Evolutionary conservation across 2,329 filamentous ascomycete species (phyloP), one percentile per base, ranked within the genome.

Genomic region (Aspergillus caelatus): DNA sequence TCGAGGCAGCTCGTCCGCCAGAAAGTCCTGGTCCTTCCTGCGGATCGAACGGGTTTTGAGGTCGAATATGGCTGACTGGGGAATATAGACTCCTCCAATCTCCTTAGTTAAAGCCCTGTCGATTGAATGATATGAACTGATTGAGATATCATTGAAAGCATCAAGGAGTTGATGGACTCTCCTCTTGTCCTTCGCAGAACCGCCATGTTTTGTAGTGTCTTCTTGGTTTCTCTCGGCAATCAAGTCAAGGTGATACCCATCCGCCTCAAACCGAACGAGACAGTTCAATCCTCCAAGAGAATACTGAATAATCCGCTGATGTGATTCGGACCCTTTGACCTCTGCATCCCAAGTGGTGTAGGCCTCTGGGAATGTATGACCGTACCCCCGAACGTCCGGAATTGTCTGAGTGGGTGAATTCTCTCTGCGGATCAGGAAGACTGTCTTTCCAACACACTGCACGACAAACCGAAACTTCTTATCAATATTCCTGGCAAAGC

Each of bases 321-420:
- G 87, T 0, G 86, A 87, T 1, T 75, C 77, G 0, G 88, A 91
- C 0, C 81, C 79, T 53, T 79, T 81, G 0, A 87, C 83, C 0
- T 81, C 81, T 0, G 68, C 12, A 11, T 85, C 83, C 88, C 89
- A 91, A 0, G 81, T 86, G 0, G 90, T 92, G 69, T 91, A 88
- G 1, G 81, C 80, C 55, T 91, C 87, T 0, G 87, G 87, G 66
- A 92, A 92, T 0, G 86, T 83, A 67, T 91, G 88, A 0, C 89
- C 89, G 67, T 82, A 91, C 0, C 89, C 90, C 19, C 68, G 68
- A 0, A 91, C 76, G n/a, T 80, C 80, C 0, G 76, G 67, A 6
- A 91, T 87, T 0, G 80, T 71, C 67, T 89, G 86, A 0, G 74
- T 83, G 0, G 88, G 87, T 0, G 84, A 83, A 52, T 86, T 87